A percentile compares a stretch with the other conserved stretches of the same genome.
Evolutionary conservation across 2,329 filamentous ascomycete genomes (phyloP).

Genomic region (Ceratocystis cubensis): DNA sequence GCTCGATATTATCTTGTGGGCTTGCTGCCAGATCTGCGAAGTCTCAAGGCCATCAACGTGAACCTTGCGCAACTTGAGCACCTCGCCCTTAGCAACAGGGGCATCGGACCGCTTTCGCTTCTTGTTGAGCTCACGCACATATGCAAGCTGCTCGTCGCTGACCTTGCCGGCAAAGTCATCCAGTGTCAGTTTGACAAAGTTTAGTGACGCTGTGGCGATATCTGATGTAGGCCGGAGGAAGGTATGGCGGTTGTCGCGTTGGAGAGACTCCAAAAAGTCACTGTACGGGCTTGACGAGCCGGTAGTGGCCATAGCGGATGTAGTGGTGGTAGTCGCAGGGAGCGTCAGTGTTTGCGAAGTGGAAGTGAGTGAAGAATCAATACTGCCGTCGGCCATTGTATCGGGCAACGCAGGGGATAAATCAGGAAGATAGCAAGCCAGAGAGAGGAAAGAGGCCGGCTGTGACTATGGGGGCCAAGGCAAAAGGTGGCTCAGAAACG

Average conservation of each 20-base stretch:
- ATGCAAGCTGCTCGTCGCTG: constrained; percentile 56
- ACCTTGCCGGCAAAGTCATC: constrained; percentile 66
- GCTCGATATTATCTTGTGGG: constrained; percentile 61
- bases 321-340: constrained; percentile 31
- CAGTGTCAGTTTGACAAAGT: constrained; percentile 66
- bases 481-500: not conserved
- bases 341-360: constrained; percentile 52
- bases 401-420: not conserved
- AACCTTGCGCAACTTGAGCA: constrained; percentile 68
- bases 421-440: not conserved
- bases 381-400: constrained; percentile 23
- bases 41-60: constrained; percentile 79
- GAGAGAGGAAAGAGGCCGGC: not conserved
- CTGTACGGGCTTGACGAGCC: constrained; percentile 29
- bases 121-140: constrained; percentile 53
- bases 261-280: constrained; percentile 45
- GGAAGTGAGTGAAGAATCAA: constrained; percentile 46
- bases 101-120: constrained; percentile 61
- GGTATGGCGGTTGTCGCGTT: constrained; percentile 48
- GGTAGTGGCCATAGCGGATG: constrained; percentile 28
- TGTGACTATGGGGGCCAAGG: not conserved
- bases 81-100: constrained; percentile 34
- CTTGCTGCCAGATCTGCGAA: constrained; percentile 89
- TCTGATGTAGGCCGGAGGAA: constrained; percentile 63
- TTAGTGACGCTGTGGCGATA: constrained; percentile 56